These are phyloP conservation scores for Blastobotrys apis DNA, from an alignment of 1,139 yeast species.

Conservation along the genomic window DNA sequence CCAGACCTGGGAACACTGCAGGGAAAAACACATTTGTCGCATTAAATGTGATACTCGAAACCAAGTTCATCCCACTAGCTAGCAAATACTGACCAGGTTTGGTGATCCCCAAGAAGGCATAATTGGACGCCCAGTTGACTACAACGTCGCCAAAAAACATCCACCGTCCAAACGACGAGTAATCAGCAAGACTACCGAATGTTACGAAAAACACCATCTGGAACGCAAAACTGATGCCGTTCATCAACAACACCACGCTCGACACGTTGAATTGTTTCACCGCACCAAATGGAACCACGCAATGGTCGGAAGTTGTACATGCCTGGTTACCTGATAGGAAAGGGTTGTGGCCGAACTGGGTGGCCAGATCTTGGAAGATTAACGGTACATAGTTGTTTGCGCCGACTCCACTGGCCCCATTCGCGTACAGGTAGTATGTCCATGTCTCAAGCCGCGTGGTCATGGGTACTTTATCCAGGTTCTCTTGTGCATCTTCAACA, in stretches of 20 bases:
- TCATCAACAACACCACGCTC: slow-evolving; percentile 15
- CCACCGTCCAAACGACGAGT: slow-evolving; percentile 17
- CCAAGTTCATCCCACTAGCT: slow-evolving; percentile 18
- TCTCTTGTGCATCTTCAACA: background rate
- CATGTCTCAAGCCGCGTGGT: slow-evolving; percentile 20
- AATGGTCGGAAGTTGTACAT: background rate
- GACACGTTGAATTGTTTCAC: slow-evolving; percentile 8
- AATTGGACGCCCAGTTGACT: slow-evolving; percentile 20
- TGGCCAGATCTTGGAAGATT: slow-evolving; percentile 16
- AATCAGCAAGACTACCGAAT: slow-evolving; percentile 21
- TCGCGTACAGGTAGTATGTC: slow-evolving; percentile 20
- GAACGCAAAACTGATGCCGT: slow-evolving; percentile 18
- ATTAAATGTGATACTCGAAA: slow-evolving; percentile 17
- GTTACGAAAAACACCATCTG: slow-evolving; percentile 21
- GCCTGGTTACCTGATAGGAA: background rate
- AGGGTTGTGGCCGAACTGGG: slow-evolving; percentile 14
- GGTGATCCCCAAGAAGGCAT: slow-evolving; percentile 17
- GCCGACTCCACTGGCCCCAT: slow-evolving; percentile 21
- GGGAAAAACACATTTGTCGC: slow-evolving; percentile 19
- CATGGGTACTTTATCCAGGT: slow-evolving; percentile 8
- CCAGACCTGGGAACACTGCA: slow-evolving; percentile 21
- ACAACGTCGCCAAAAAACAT: slow-evolving; percentile 18
- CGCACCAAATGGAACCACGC: slow-evolving; percentile 12
- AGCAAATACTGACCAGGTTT: slow-evolving; percentile 16
- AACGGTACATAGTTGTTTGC: slow-evolving; percentile 19